Evolutionary conservation across 2,329 filamentous ascomycete genomes (phyloP).

Genomic region (Epichloe gansuensis): DNA sequence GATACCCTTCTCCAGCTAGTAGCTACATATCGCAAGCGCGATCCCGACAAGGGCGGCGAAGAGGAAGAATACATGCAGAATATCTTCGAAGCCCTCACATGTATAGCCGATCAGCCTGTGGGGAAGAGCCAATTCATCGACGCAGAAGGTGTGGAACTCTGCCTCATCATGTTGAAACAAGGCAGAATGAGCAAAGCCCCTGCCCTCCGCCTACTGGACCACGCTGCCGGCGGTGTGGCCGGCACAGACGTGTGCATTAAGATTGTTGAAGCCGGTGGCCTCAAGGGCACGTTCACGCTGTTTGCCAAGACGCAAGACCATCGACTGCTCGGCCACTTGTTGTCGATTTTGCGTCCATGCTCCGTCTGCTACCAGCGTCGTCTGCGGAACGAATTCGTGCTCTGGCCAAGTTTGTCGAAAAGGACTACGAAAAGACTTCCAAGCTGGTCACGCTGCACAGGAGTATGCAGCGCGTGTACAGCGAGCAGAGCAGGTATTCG

Average conservation of each 20-base stretch:
- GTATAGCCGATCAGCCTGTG: conserved; percentile 58
- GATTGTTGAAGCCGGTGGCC: conserved; percentile 69
- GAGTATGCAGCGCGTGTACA: conserved; percentile 59
- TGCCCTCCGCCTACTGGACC: conserved; percentile 72
- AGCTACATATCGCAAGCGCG: conserved; percentile 71
- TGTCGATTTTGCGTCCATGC: conserved; percentile 72
- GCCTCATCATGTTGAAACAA: conserved; percentile 82
- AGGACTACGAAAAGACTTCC: conserved; percentile 74
- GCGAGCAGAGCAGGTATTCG: conserved; percentile 36
- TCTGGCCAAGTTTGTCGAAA: conserved; percentile 91
- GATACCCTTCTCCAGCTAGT: conserved; percentile 74
- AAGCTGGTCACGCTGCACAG: conserved; percentile 60
- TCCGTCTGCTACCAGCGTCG: conserved; percentile 66
- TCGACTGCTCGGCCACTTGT: conserved; percentile 61
- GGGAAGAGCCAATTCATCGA: conserved; percentile 78
- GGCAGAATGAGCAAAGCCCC: conserved; percentile 71
- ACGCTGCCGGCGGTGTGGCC: conserved; percentile 47
- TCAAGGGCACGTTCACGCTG: conserved; percentile 74
- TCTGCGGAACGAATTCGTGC: conserved; percentile 69
- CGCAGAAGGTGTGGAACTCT: conserved; percentile 84
- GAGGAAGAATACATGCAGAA: conserved; percentile 96
- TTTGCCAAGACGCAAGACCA: conserved; percentile 76
- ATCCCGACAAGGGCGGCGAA: conserved; percentile 73
- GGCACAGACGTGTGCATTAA: conserved; percentile 56
- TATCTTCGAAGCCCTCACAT: conserved; percentile 76